Evolutionary conservation across 1,284 basidiomycete species (phyloP), one percentile per base, ranked within the genome.

Genomic region (Mrakiaceae sp.): DNA sequence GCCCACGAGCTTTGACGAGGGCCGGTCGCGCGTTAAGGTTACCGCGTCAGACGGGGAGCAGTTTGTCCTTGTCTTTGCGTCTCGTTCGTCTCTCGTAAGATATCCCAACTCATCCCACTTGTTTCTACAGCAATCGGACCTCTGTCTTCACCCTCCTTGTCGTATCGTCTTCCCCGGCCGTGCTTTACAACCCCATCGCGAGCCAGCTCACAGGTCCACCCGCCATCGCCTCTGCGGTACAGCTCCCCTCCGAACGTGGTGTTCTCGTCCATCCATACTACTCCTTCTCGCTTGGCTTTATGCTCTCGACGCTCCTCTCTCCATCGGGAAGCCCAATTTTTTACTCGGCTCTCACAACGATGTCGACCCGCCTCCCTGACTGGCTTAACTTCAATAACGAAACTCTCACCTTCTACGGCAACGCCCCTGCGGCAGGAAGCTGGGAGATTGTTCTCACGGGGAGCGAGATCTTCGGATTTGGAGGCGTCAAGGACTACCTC

Each of bases 301-400:
- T 77, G 66, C 70, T 72, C 44, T 60, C 70, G 12, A 77, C 79
- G 1, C 73, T 77, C 62, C 70, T 71, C 27, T 71, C 74, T 12
- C 70, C 73, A 3, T 49, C 55, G 3, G 62, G 49, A 27, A 10
- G 46, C 14, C 58, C 55, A 14, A 76, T 79, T 65, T 81, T 75
- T 71, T 77, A 78, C 67, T 72, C 76, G 4, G 76, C 79, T 2
- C 74, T 74, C 48, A 69, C 77, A 2, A 70, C 72, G 3, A 78
- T 76, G 9, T 73, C 72, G 10, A 72, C 73, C 0, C 70, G 72
- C 5, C 71, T 82, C 12, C 81, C 81, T 0, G 62, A 68, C 27
- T 83, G 81, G 81, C 72, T 83, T 59, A 70, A 68, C 7, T 81
- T 79, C 67, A 74, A 78, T 69, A 79, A 80, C 69, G 68, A 73